Evolutionary conservation across 2,329 filamentous ascomycete genomes (phyloP).

Genomic region (Hymenoscyphus fructigenus): DNA sequence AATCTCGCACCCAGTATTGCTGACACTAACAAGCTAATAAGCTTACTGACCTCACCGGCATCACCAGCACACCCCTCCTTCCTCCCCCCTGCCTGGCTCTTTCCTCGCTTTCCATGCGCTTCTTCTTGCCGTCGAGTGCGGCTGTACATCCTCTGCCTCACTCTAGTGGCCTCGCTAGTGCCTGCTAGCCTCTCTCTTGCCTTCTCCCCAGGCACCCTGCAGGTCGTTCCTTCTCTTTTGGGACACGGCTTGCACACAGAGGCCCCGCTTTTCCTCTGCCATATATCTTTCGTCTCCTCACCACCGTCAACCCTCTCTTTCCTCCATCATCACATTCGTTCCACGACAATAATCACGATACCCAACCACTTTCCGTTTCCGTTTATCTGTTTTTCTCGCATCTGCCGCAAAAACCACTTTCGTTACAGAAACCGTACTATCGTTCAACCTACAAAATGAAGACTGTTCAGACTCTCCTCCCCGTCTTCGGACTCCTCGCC

Average conservation of each 20-base stretch:
- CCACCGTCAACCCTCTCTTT: not conserved
- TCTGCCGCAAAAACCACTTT: conserved; percentile 6
- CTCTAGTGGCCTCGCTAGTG: not conserved
- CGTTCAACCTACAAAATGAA: conserved; percentile 17
- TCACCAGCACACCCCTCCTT: not conserved
- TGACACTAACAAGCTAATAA: not conserved
- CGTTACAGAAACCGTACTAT: conserved; percentile 15
- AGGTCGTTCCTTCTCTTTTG: conserved; percentile 8
- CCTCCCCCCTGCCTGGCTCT: not conserved
- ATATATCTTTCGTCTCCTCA: conserved; percentile 5
- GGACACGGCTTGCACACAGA: not conserved
- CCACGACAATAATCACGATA: conserved; percentile 6
- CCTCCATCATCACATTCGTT: conserved; percentile 10
- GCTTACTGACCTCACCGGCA: not conserved
- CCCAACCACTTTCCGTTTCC: not conserved
- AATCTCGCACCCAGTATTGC: not conserved
- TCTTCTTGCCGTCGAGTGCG: not conserved
- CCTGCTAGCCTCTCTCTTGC: not conserved
- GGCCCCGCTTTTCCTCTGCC: not conserved
- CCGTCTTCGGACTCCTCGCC: conserved; percentile 36
- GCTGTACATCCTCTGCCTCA: not conserved
- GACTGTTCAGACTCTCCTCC: conserved; percentile 26
- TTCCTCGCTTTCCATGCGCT: not conserved
- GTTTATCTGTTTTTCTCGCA: conserved; percentile 3
- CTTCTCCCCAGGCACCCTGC: not conserved